Evolutionary conservation across 257 asterid species (phyloP).

Genomic region (Solanum medicagineum): DNA sequence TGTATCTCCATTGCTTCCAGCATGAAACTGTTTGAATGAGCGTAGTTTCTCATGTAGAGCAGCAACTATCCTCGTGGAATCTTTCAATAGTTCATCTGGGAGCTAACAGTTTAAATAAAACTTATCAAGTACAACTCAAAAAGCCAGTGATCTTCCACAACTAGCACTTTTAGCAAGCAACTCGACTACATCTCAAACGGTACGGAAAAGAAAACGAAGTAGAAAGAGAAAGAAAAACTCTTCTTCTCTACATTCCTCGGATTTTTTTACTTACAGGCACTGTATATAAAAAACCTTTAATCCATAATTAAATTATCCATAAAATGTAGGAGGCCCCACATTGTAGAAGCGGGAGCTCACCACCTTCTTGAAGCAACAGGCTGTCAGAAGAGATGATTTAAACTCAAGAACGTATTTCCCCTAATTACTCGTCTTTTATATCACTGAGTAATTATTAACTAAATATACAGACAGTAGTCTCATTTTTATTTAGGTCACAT

Average conservation of each 20-base stretch:
- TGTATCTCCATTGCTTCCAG: neutral
- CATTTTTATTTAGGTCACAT: neutral
- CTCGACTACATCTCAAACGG: neutral
- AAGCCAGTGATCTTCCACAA: neutral
- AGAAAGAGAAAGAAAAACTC: neutral
- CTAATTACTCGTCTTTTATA: neutral
- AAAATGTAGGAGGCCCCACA: neutral
- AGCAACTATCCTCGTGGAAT: constrained; percentile 44
- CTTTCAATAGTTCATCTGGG: constrained; percentile 71
- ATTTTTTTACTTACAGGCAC: neutral
- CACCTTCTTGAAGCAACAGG: neutral
- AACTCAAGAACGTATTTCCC: neutral
- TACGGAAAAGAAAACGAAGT: neutral
- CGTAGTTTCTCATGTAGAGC: constrained; percentile 41
- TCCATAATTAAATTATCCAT: neutral
- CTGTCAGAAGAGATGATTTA: neutral
- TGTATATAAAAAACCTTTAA: neutral
- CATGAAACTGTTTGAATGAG: neutral
- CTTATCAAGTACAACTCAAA: neutral
- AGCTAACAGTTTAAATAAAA: constrained; percentile 23
- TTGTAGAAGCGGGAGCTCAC: neutral
- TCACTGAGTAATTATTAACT: neutral
- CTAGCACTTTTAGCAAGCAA: neutral
- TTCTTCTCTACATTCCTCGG: neutral
- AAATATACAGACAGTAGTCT: neutral